Conservation (phyloP, 2,329 filamentous ascomycete genomes). For the Arachnopeziza araneosa region DNA sequence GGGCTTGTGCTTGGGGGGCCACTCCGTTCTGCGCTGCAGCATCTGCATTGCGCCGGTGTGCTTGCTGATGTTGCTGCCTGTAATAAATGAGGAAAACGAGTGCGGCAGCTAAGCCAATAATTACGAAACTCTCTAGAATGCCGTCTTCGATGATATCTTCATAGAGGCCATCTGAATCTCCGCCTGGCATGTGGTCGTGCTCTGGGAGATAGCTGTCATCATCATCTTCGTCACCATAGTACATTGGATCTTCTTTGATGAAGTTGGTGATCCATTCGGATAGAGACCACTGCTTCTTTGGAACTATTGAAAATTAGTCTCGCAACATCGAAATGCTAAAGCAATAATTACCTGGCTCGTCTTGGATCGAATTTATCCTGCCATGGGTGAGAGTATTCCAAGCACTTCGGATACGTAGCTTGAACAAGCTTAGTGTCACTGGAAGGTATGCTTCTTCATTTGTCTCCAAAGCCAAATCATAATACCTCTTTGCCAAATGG, state of each 20-base stretch:
- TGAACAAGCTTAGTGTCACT: conserved; percentile 81
- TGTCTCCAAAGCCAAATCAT: conserved; percentile 85
- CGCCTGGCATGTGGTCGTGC: conserved; percentile 50
- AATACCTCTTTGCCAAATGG: conserved; percentile 93
- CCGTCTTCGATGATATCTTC: conserved; percentile 70
- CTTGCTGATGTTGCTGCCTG: conserved; percentile 63
- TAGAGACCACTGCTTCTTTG: conserved; percentile 69
- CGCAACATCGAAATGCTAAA: background rate
- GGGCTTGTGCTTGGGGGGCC: conserved; percentile 13
- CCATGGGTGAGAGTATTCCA: conserved; percentile 94
- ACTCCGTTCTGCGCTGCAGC: conserved; percentile 32
- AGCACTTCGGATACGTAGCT: conserved; percentile 76
- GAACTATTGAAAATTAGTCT: conserved; percentile 44
- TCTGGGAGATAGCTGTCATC: conserved; percentile 37
- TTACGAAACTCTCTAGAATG: conserved; percentile 76
- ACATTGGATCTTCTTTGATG: conserved; percentile 57
- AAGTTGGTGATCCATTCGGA: conserved; percentile 86
- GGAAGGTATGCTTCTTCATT: conserved; percentile 93
- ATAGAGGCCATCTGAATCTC: conserved; percentile 47
- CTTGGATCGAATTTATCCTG: conserved; percentile 85
- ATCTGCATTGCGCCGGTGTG: conserved; percentile 39
- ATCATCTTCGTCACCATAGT: conserved; percentile 54
- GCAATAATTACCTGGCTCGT: conserved; percentile 67
- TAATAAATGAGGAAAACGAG: conserved; percentile 79
- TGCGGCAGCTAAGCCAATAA: conserved; percentile 69